Percentiles rank a stretch among this genome's conserved stretches.
phyloP scores from a whole-genome alignment of 164 flowering plant species.

The Stephania yunnanensis region DNA sequence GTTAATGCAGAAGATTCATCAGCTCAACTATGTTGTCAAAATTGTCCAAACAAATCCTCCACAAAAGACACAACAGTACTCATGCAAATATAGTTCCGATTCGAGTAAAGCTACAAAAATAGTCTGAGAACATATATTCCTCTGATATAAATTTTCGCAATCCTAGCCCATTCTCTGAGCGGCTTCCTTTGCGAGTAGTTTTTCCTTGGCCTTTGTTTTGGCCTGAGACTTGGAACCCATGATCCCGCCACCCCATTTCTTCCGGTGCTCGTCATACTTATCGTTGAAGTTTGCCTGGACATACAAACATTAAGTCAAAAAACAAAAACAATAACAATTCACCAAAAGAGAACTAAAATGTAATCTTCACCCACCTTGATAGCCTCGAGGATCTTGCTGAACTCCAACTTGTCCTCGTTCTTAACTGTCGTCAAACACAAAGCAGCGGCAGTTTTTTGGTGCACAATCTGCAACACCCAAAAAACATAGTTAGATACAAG shows the following conservation, averaged over 20 bases:
- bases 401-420: slow-evolving; percentile 83
- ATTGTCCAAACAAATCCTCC: too few relatives aligned
- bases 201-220: slow-evolving; percentile 74
- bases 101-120: neutral
- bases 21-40: too few relatives aligned
- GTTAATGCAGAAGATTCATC: too few relatives aligned
- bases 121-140: neutral
- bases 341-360: neutral
- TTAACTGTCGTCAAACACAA: slow-evolving; percentile 74
- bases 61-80: too few relatives aligned
- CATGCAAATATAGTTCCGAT: neutral
- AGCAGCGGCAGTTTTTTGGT: slow-evolving; percentile 45
- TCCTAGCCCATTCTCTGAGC: slow-evolving; percentile 58
- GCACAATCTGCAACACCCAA: slow-evolving; percentile 14
- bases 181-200: slow-evolving; percentile 62
- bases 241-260: slow-evolving; percentile 89
- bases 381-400: slow-evolving; percentile 73
- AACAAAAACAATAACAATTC: neutral
- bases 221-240: slow-evolving; percentile 87
- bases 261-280: slow-evolving; percentile 57
- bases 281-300: slow-evolving; percentile 24
- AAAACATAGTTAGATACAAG: neutral
- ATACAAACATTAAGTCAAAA: neutral
- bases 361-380: slow-evolving; percentile 46
- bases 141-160: neutral